Conservation (phyloP, 306 rosid genomes). For the Acacia melanoxylon region DNA sequence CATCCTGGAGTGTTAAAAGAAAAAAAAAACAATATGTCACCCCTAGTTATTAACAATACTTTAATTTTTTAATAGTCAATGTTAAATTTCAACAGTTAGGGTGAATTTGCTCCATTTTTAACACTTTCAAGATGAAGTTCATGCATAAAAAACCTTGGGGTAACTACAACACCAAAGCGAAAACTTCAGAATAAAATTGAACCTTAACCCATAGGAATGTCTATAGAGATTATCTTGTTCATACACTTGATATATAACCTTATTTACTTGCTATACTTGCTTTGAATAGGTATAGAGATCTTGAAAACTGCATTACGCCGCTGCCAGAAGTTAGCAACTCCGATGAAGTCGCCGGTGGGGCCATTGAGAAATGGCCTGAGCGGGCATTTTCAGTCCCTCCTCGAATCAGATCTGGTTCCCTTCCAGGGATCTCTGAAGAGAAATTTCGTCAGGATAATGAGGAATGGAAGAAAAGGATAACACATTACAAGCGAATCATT, state of each 20-base stretch:
- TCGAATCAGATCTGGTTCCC: constrained; percentile 66
- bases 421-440: constrained; percentile 55
- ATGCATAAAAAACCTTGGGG: too few relatives aligned
- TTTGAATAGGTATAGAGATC: constrained; percentile 60
- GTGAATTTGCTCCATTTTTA: too few relatives aligned
- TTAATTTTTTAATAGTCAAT: too few relatives aligned
- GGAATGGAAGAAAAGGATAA: constrained; percentile 66
- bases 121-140: too few relatives aligned
- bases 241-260: too few relatives aligned
- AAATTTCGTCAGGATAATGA: constrained; percentile 67
- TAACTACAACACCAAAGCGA: too few relatives aligned
- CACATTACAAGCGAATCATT: constrained; percentile 57
- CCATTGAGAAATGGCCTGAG: constrained; percentile 84
- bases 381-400: constrained; percentile 84
- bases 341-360: constrained; percentile 72
- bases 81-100: too few relatives aligned
- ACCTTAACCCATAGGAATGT: too few relatives aligned
- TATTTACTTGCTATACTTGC: background rate
- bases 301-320: constrained; percentile 92
- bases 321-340: constrained; percentile 62
- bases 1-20: too few relatives aligned
- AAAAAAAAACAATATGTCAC: too few relatives aligned
- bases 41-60: too few relatives aligned
- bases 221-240: background rate
- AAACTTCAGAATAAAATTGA: too few relatives aligned